Evolutionary conservation across 1,284 basidiomycete species (phyloP).

Genomic region (Blastosporella zonata): DNA sequence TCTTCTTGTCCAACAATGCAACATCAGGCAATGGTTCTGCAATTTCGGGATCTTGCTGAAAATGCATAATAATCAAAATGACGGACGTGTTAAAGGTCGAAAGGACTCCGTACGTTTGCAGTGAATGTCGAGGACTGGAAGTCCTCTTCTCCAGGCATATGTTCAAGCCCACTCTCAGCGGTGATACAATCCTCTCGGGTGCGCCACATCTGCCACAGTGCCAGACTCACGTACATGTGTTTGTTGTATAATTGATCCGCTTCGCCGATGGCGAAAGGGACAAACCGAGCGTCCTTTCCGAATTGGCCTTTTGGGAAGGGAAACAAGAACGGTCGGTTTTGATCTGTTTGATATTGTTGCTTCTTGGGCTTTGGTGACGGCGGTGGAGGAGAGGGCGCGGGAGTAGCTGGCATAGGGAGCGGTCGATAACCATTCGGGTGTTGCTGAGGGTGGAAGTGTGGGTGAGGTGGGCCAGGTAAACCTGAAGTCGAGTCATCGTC

Average conservation of each 20-base stretch:
- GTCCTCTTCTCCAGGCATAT: slow-evolving; percentile 66
- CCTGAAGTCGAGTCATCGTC: slow-evolving; percentile 57
- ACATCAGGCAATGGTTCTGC: slow-evolving; percentile 66
- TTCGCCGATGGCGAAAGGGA: slow-evolving; percentile 95
- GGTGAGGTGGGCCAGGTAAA: slow-evolving; percentile 37
- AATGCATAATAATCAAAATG: not conserved
- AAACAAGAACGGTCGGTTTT: slow-evolving; percentile 91
- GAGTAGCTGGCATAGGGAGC: slow-evolving; percentile 72
- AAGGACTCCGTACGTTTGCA: slow-evolving; percentile 34
- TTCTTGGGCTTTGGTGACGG: slow-evolving; percentile 93
- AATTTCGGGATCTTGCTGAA: slow-evolving; percentile 52
- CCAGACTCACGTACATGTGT: slow-evolving; percentile 89
- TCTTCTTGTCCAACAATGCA: slow-evolving; percentile 66
- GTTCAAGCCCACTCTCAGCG: slow-evolving; percentile 87
- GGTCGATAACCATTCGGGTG: slow-evolving; percentile 45
- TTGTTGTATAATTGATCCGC: slow-evolving; percentile 88
- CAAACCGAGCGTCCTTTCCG: slow-evolving; percentile 57
- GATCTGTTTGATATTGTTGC: slow-evolving; percentile 98
- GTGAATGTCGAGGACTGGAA: slow-evolving; percentile 47
- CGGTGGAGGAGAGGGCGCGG: slow-evolving; percentile 88
- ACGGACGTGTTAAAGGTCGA: not conserved
- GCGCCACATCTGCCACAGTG: slow-evolving; percentile 93
- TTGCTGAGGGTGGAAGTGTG: slow-evolving; percentile 45
- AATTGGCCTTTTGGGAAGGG: slow-evolving; percentile 73
- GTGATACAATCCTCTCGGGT: slow-evolving; percentile 94